A percentile compares a stretch with the other conserved stretches of the same genome.
Conservation (phyloP, 1,284 basidiomycete genomes). For the Rhodotorula sp. region DNA sequence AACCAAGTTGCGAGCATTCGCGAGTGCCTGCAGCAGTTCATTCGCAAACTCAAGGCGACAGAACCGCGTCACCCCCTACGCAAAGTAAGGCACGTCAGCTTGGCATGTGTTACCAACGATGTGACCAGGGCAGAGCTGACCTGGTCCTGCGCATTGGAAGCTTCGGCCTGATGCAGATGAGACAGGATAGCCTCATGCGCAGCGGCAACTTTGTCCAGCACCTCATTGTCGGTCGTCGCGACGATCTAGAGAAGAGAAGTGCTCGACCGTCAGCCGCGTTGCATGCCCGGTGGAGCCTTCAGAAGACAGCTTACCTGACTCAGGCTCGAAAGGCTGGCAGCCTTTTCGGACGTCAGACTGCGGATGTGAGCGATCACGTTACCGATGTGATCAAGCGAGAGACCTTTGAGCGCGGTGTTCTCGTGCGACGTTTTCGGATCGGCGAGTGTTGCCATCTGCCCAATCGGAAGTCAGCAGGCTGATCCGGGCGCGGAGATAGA, state of each 20-base stretch:
- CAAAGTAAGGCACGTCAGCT: not conserved
- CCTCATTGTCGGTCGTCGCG: slow-evolving; percentile 51
- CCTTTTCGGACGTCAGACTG: slow-evolving; percentile 39
- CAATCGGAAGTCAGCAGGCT: not conserved
- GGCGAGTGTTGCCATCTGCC: slow-evolving; percentile 69
- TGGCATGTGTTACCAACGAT: too few species aligned
- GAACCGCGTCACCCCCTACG: slow-evolving; percentile 50
- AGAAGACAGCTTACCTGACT: slow-evolving; percentile 58
- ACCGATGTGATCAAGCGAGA: slow-evolving; percentile 89
- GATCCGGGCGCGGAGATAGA: not conserved
- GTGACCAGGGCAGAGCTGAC: not conserved
- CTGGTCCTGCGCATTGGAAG: not conserved
- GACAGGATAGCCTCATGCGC: slow-evolving; percentile 62
- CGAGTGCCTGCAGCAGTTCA: slow-evolving; percentile 63
- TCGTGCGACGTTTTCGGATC: slow-evolving; percentile 74
- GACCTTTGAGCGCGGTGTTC: slow-evolving; percentile 73
- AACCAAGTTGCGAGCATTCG: not conserved
- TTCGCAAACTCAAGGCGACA: slow-evolving; percentile 67
- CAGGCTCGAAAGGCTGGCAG: slow-evolving; percentile 50
- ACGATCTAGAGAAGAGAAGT: too few species aligned
- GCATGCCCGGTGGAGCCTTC: slow-evolving; percentile 48
- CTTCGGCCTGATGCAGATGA: slow-evolving; percentile 21
- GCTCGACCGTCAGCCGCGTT: slow-evolving; percentile 41
- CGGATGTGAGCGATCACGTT: slow-evolving; percentile 81
- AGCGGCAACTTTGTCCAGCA: slow-evolving; percentile 59